Percentiles rank a stretch among this genome's conserved stretches.
phyloP scores from a whole-genome alignment of 1,284 basidiomycete genomes.

The Cutaneotrichosporon sp. region DNA sequence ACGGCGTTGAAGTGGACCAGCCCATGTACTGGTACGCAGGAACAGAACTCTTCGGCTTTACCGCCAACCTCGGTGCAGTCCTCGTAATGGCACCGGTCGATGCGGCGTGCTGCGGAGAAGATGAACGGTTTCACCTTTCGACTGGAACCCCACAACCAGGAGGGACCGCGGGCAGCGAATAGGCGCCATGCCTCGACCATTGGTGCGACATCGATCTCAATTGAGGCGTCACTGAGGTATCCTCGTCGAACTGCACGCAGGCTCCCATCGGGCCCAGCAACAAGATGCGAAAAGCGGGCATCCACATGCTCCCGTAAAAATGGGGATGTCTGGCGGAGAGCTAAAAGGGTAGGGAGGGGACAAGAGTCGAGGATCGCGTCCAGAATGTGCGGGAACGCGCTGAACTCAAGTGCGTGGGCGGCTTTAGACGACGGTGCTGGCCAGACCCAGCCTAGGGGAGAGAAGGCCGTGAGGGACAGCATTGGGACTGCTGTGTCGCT shows the following conservation, averaged over 20 bases:
- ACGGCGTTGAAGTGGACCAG: not conserved
- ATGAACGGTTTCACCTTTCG: not conserved
- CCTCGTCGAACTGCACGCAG: not conserved
- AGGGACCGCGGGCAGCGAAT: not conserved
- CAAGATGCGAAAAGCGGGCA: not conserved
- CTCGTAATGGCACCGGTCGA: not conserved
- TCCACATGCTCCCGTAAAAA: not conserved
- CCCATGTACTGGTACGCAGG: not conserved
- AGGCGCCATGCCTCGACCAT: not conserved
- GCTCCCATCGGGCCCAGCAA: not conserved
- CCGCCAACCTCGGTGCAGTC: not conserved
- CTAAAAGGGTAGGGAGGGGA: not conserved
- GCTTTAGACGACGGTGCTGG: no score
- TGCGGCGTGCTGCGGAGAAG: not conserved
- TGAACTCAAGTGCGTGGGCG: not conserved
- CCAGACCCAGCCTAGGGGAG: no score
- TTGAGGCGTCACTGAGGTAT: not conserved
- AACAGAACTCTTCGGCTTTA: not conserved
- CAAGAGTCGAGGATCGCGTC: not conserved
- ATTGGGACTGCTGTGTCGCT: no score
- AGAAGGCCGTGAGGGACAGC: no score
- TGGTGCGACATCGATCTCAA: not conserved
- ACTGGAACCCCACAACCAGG: not conserved
- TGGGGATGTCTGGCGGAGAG: not conserved
- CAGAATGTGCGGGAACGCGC: not conserved